Percentiles rank a stretch among this genome's conserved stretches.
Evolutionary conservation across 495 filamentous ascomycete species (phyloP).

Genomic region (Usnea hakonensis): DNA sequence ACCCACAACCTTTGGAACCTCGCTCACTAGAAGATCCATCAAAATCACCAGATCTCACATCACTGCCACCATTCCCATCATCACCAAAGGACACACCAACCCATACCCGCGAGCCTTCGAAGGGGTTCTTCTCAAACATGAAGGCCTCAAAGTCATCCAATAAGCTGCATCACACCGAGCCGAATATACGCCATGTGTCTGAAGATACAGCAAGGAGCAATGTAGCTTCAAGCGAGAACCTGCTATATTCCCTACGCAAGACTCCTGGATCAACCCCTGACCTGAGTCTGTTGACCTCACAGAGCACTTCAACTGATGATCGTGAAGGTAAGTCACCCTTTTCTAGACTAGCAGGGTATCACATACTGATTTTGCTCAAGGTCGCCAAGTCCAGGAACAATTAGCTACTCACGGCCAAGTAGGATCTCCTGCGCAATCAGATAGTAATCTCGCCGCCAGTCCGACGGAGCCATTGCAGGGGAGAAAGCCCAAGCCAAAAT

Average conservation of each 20-base stretch:
- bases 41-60: constrained; percentile 43
- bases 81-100: constrained; percentile 42
- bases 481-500: constrained; percentile 44
- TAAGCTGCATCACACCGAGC: constrained; percentile 27
- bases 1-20: constrained; percentile 2
- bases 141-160: constrained; percentile 49
- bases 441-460: constrained; percentile 9
- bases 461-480: constrained; percentile 7
- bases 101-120: constrained; percentile 47
- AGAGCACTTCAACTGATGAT: not conserved
- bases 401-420: constrained; percentile 9
- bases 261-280: constrained; percentile 30
- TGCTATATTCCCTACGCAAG: constrained; percentile 27
- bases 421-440: constrained; percentile 12
- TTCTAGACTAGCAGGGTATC: not conserved
- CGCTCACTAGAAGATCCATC: constrained; percentile 22
- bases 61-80: constrained; percentile 47
- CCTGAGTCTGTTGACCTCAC: constrained; percentile 22
- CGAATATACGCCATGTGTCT: constrained; percentile 25
- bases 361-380: constrained; percentile 4
- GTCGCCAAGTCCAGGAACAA: not conserved
- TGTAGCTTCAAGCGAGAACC: not conserved
- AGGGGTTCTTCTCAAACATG: constrained; percentile 50
- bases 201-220: constrained; percentile 22
- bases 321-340: constrained; percentile 10